Base-by-base conservation (phyloP, 805 yeast genomes). In the Nakazawaea wickerhamii region DNA sequence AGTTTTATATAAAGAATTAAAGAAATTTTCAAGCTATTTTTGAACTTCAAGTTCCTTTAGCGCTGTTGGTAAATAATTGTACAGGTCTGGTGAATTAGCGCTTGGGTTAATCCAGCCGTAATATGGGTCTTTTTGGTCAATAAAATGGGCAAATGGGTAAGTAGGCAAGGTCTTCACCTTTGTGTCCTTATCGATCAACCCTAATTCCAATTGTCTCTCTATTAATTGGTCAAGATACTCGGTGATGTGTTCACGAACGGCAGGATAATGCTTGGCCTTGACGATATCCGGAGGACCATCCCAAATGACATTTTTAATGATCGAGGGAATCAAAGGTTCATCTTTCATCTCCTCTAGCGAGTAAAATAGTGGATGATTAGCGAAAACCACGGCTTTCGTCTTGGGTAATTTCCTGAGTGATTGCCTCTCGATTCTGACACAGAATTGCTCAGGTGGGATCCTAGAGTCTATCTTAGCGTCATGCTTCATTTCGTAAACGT, bases 321-420 rank as follows among this genome's bases (percentile, higher is more conserved):
- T 63, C 0, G 84, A 75, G 5, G 89, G 88, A 22, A 84, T 75
- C 53, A 81, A 58, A 3, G 93, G 91, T 55, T 83, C 88, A 53
- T 84, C 89, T 47, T 84, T 82, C 76, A 84, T 77, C 53, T 84
- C 91, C 30, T 84, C 89, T 33, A 84, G 77, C 2, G 84, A 74
- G 58, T 84, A 84, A 55, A 80, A 83, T 10, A 81, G 68, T 3
- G 88, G 89, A 55, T 82, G 89, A 54, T 82, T 82, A 18, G 87
- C 77, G 64, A 82, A 82, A 36, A 81, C 76, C 46, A 81, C 76
- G 2, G 88, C 88, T 36, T 67, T 52, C 0, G 82, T 60, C 54
- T 70, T 77, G 26, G 89, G 89, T 40, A 82, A 65, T 52, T 81
- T 68, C 54, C 88, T 67, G 44, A 82, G 63, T 1, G 89, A 77